phyloP scores from a whole-genome alignment of 306 rosid species.

The Pterocarpus macrocarpus region DNA sequence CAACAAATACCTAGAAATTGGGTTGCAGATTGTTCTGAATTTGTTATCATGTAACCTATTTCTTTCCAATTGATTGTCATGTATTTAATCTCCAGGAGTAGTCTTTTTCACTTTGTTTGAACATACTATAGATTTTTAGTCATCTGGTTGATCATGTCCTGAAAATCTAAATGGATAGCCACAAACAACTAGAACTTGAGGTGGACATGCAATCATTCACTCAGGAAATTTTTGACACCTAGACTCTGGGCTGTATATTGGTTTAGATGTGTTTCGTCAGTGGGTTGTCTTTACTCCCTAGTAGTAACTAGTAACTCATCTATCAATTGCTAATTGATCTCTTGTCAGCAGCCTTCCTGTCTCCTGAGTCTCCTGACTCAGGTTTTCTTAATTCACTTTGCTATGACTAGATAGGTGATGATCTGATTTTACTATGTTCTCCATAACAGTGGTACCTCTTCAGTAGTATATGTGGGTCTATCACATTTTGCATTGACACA shows the following conservation, averaged over 20 bases:
- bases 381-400: conserved; percentile 22
- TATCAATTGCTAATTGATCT: background rate
- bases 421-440: conserved; percentile 26
- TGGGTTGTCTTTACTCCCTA: conserved; percentile 3
- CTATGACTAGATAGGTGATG: background rate
- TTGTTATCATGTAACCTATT: conserved; percentile 24
- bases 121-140: conserved; percentile 15
- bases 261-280: conserved; percentile 46
- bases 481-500: conserved; percentile 1
- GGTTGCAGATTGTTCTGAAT: conserved; percentile 21
- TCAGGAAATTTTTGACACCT: conserved; percentile 26
- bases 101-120: conserved; percentile 1
- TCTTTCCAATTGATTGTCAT: conserved; percentile 9
- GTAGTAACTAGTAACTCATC: background rate
- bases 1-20: conserved; percentile 28
- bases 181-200: background rate
- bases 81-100: background rate
- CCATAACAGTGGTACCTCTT: background rate
- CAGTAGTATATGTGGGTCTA: background rate
- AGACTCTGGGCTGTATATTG: conserved; percentile 34
- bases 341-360: conserved; percentile 11
- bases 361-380: background rate
- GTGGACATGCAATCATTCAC: background rate
- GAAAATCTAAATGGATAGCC: conserved; percentile 8
- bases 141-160: conserved; percentile 13